Evolutionary conservation across 352 stramenopile genomes (phyloP), one percentile per base, ranked within the genome.

Genomic region (Achlya hypogyna): DNA sequence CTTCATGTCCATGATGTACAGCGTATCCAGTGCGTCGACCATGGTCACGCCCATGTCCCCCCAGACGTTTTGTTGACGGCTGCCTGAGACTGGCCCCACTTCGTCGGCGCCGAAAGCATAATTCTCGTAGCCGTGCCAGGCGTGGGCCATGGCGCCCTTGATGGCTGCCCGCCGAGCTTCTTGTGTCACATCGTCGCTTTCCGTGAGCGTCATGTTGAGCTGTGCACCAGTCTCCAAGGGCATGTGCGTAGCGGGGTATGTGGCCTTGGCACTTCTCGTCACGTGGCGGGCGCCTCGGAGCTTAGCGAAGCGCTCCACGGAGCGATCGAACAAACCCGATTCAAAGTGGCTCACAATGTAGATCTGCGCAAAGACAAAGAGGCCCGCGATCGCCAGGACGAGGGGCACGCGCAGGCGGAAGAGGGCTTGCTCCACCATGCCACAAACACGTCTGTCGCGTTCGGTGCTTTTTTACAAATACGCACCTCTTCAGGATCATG

Each of bases 91-190:
- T 0, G 96, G 96, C 38, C 84, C 80, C 25, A 99, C 70, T 78
- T 99, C 97, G 76, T 99, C 97, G 18, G 74, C 87, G 18, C 96
- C 96, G 75, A 96, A 99, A 56, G 96, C 96, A 73, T 96, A 76
- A 51, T 89, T 74, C 73, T 96, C 87, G 74, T 99, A 99, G 59
- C 81, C 90, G 1, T 70, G 70, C 96, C 82, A 93, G 25, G 79
- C 81, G 28, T 89, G 88, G 45, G 80, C 75, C 84, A 93, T 93
- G 32, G 84, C 84, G 32, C 74, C 66, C 23, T 80, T 76, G 20
- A 91, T 75, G 0, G 78, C 77, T 0, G 74, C 51, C 20, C 73
- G 77, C 1, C 83, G 75, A n/a, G n/a, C n/a, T n/a, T n/a, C n/a
- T n/a, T n/a, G n/a, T n/a, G n/a, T n/a, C n/a, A n/a, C n/a, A n/a